Evolutionary conservation across 2,329 filamentous ascomycete species (phyloP).

Genomic region (Colletotrichum sp.): DNA sequence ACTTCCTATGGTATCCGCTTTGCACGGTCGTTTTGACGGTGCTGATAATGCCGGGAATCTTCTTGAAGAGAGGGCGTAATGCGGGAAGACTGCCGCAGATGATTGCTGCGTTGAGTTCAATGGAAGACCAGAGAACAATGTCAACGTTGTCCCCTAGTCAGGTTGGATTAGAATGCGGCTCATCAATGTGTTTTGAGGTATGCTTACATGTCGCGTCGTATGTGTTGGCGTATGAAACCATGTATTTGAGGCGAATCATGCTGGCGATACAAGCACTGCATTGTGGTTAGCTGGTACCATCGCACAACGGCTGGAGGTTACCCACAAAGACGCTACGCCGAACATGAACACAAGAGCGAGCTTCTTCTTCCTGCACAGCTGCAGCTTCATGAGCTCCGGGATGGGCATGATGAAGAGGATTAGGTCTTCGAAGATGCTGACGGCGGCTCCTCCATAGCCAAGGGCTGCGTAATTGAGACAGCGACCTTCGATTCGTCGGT

Average conservation of each 20-base stretch:
- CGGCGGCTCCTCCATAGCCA: slow-evolving; percentile 4
- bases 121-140: slow-evolving; percentile 33
- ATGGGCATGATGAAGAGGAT: slow-evolving; percentile 19
- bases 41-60: background rate
- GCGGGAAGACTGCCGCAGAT: slow-evolving; percentile 46
- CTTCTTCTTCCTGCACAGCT: slow-evolving; percentile 7
- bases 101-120: slow-evolving; percentile 39
- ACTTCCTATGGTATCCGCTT: background rate
- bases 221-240: slow-evolving; percentile 13
- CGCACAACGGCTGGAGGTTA: rapidly evolving
- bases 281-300: background rate
- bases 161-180: background rate
- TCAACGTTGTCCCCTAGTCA: slow-evolving; percentile 27
- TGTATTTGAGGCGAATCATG: slow-evolving; percentile 19
- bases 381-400: slow-evolving; percentile 15
- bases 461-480: slow-evolving; percentile 12
- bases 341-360: slow-evolving; percentile 19
- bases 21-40: background rate
- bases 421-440: slow-evolving; percentile 21
- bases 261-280: slow-evolving; percentile 21
- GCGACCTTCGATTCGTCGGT: background rate
- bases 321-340: slow-evolving; percentile 20
- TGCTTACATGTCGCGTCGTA: slow-evolving; percentile 5
- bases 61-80: slow-evolving; percentile 38
- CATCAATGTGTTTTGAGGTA: background rate